Evolutionary conservation across 176 grass and related monocot genomes (phyloP), one percentile per base, ranked within the genome.

Genomic region (Oryza australiensis): DNA sequence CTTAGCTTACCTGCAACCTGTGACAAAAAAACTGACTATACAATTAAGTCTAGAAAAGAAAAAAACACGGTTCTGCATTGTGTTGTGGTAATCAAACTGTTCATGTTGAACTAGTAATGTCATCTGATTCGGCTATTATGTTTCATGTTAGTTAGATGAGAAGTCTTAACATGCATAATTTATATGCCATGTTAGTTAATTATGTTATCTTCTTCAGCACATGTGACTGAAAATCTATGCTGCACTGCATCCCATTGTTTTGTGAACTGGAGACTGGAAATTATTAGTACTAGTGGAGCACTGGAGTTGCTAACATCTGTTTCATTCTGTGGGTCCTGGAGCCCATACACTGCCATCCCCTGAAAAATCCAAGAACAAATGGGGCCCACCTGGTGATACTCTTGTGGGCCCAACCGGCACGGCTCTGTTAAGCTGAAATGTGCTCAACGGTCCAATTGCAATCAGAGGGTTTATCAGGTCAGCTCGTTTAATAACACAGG

Each of bases 161-260:
- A 8, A 37, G 2, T 68, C 10, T 51, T n/a, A 26, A 35, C 18
- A 33, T 53, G 8, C 15, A 57, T 3, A 53, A 68, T 24, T 7
- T 53, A 53, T 53, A 43, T 18, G 43, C 28, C 4, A 30, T 7
- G 23, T 45, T 8, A 30, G 0, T 22, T 60, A 24, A 60, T 11
- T 60, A 24, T 60, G 55, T 60, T 60, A 60, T 60, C 55, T 26
- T 46, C 75, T 43, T 46, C 38, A 32, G n/a, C 41, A 29, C 23
- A 41, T 41, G n/a, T 66, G 76, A 34, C 42, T 66, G 76, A 79
- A 49, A 79, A 49, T 24, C 38, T 48, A 46, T 57, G 46, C 48
- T 57, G 71, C 20, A 59, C 29, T 35, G 9, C 73, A 23, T 60
- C 55, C 22, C 2, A 32, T 79, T 48, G 30, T 55, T 27, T 27